phyloP scores from a whole-genome alignment of 768 basidiomycete species.

The Lyophyllum shimeji region DNA sequence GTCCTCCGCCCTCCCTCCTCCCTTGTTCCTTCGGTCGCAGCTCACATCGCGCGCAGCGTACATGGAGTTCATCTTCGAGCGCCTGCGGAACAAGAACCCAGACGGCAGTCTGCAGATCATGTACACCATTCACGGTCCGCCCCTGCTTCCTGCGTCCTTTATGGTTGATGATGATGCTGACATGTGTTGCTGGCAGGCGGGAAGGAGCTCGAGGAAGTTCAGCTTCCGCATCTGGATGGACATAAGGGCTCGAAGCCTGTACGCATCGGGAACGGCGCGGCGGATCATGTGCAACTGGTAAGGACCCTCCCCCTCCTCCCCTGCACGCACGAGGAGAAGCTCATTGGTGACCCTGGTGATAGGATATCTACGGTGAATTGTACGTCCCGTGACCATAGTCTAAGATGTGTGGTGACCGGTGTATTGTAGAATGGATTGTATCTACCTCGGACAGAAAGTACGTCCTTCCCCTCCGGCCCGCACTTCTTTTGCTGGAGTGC shows the following conservation, averaged over 20 bases:
- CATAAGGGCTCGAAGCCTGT: slow-evolving; percentile 86
- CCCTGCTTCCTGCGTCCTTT: not conserved
- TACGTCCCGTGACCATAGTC: slow-evolving; percentile 28
- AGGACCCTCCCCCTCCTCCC: not conserved
- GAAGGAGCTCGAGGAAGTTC: slow-evolving; percentile 82
- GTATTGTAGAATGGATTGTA: slow-evolving; percentile 80
- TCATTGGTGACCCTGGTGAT: not conserved
- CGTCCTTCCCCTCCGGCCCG: slow-evolving; percentile 1
- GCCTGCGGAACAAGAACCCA: slow-evolving; percentile 78
- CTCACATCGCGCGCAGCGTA: slow-evolving; percentile 54
- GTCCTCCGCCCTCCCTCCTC: slow-evolving; percentile 13
- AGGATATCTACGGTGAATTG: slow-evolving; percentile 98
- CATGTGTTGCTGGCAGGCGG: slow-evolving; percentile 40
- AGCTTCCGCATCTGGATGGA: slow-evolving; percentile 84
- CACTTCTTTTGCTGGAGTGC: not conserved
- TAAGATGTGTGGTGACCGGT: too few species aligned
- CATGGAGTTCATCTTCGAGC: slow-evolving; percentile 88
- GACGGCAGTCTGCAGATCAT: slow-evolving; percentile 96
- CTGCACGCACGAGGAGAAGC: not conserved
- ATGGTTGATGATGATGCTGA: not conserved
- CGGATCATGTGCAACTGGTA: slow-evolving; percentile 46
- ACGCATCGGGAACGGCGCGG: slow-evolving; percentile 94
- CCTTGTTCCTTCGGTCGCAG: not conserved
- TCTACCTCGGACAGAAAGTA: slow-evolving; percentile 94
- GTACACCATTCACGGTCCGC: slow-evolving; percentile 89